These are phyloP conservation scores for Wickerhamiella alocasiicola DNA, from an alignment of 805 yeast species.

Conservation along the genomic window DNA sequence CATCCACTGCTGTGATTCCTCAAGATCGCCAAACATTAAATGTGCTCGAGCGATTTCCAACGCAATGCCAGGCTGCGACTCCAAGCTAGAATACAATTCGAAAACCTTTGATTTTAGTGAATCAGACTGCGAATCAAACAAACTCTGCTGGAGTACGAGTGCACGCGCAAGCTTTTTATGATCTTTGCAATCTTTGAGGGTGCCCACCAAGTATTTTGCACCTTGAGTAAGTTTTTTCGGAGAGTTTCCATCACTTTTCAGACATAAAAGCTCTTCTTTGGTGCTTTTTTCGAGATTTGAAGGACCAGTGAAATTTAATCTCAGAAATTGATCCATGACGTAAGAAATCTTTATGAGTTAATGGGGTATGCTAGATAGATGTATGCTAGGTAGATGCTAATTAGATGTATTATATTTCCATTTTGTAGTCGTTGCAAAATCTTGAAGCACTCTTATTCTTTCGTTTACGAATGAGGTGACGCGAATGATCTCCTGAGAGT, in stretches of 20 bases:
- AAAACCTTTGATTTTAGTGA: conserved; percentile 22
- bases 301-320: conserved; percentile 78
- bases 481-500: neutral
- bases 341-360: conserved; percentile 6
- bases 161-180: conserved; percentile 29
- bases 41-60: conserved; percentile 53
- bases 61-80: conserved; percentile 19
- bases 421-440: neutral
- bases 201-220: conserved; percentile 41
- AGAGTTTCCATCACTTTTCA: conserved; percentile 41
- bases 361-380: too few relatives aligned
- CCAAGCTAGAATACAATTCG: neutral
- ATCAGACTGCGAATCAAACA: conserved; percentile 22
- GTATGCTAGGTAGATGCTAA: neutral
- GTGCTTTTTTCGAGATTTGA: conserved; percentile 20
- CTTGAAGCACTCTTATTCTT: neutral
- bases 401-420: neutral
- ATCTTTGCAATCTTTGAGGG: conserved; percentile 34
- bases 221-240: conserved; percentile 37
- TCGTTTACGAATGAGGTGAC: conserved; percentile 4
- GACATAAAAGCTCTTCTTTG: conserved; percentile 25
- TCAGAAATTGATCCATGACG: conserved; percentile 50
- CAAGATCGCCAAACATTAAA: conserved; percentile 25
- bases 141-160: conserved; percentile 26
- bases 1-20: conserved; percentile 19